phyloP scores from a whole-genome alignment of 768 basidiomycete species.

The Ramaria sp. region DNA sequence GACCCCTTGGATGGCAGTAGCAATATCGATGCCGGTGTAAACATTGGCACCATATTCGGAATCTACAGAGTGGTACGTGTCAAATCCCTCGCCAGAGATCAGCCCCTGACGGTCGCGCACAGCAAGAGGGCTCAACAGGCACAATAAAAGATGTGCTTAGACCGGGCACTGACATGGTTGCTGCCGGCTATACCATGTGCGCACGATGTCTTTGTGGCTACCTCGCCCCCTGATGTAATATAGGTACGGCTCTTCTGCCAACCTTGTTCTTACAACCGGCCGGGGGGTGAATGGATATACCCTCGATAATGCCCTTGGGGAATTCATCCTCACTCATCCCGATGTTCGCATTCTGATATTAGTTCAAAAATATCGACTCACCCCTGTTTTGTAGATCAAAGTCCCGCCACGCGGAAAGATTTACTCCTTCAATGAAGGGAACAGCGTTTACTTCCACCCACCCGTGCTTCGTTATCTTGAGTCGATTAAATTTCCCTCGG shows the following conservation, averaged over 20 bases:
- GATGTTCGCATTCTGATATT: conserved; percentile 39
- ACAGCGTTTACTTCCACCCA: conserved; percentile 85
- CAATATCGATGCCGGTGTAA: conserved; percentile 98
- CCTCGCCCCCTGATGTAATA: background rate
- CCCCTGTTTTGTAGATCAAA: conserved; percentile 48
- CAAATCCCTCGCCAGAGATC: background rate
- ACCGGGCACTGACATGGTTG: conserved; percentile 95
- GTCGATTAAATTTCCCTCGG: conserved; percentile 81
- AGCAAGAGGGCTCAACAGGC: conserved; percentile 75
- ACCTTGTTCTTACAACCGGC: conserved; percentile 91
- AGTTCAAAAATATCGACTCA: background rate
- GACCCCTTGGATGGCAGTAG: conserved; percentile 94
- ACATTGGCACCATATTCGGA: conserved; percentile 96
- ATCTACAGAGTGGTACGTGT: conserved; percentile 79
- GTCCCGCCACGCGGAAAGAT: conserved; percentile 95
- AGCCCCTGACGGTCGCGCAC: conserved; percentile 9
- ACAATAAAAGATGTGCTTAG: conserved; percentile 79
- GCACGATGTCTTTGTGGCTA: conserved; percentile 19
- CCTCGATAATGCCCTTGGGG: conserved; percentile 87
- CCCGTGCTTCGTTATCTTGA: conserved; percentile 77
- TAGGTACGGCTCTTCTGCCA: conserved; percentile 91
- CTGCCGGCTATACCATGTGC: conserved; percentile 94
- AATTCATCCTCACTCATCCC: conserved; percentile 98
- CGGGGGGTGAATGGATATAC: conserved; percentile 98
- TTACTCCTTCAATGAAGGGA: conserved; percentile 99